These are phyloP conservation scores for Aspergillus diversus DNA, from an alignment of 495 filamentous ascomycete genomes.

Conservation along the genomic window DNA sequence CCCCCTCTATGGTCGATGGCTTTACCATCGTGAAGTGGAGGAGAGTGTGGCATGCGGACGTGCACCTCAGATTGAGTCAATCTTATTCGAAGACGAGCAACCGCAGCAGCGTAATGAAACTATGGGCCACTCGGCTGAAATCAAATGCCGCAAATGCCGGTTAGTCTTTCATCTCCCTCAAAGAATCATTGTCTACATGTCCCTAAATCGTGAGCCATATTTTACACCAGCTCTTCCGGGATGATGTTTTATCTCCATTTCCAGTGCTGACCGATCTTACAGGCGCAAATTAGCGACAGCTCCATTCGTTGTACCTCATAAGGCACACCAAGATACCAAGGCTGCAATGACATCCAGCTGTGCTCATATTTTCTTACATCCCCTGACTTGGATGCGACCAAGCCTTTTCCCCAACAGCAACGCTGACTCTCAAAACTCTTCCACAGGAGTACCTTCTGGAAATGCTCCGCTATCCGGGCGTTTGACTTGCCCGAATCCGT, in stretches of 20 bases:
- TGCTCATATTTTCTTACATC: constrained; percentile 86
- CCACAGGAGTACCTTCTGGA: constrained; percentile 41
- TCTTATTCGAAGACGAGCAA: constrained; percentile 85
- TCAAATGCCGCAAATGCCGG: constrained; percentile 70
- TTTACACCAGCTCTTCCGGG: not conserved
- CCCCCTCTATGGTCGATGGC: constrained; percentile 84
- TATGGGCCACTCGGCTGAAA: constrained; percentile 42
- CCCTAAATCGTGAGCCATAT: not conserved
- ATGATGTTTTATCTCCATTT: not conserved
- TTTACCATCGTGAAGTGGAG: constrained; percentile 78
- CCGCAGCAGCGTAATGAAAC: constrained; percentile 23
- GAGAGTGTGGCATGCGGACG: constrained; percentile 70
- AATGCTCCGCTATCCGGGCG: constrained; percentile 75
- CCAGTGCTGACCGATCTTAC: constrained; percentile 13
- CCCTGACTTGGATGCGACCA: constrained; percentile 89
- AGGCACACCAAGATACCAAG: constrained; percentile 30
- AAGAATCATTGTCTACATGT: not conserved
- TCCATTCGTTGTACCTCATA: constrained; percentile 62
- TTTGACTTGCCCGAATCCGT: constrained; percentile 75
- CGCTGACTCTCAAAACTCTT: constrained; percentile 17
- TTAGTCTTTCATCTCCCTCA: constrained; percentile 30
- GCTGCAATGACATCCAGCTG: constrained; percentile 50
- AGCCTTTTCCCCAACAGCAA: constrained; percentile 56
- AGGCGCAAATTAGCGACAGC: constrained; percentile 68
- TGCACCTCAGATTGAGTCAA: constrained; percentile 69